Evolutionary conservation across 257 asterid genomes (phyloP), one percentile per base, ranked within the genome.

Genomic region (Paraleonurus japonicus): DNA sequence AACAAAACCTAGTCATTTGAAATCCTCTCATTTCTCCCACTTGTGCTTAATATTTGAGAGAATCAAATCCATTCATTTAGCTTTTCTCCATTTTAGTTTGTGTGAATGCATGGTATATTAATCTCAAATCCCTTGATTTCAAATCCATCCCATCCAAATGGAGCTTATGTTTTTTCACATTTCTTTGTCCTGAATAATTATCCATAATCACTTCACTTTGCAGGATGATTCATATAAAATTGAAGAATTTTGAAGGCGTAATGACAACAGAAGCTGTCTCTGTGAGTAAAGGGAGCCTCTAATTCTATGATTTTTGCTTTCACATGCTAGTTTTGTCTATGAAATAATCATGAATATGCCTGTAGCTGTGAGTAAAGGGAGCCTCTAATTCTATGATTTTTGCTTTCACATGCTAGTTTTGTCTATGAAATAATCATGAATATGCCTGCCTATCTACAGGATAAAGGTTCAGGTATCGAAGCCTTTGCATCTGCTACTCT

Each of bases 201-300:
- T 20, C 16, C n/a, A 4, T 23, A 22, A 19, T 53, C 28, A 53
- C 24, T 16, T 50, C 11, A 1, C 32, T 20, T 66, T 76, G 78
- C 86, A 87, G 94, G 83, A 84, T 88, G 85, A 71, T 88, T 75
- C 12, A n/a, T n/a, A n/a, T n/a, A 81, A 4, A 70, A 11, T 27
- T 79, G 80, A 73, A 79, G 75, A 88, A 88, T 76, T 76, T 88
- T 2, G 82, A 86, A 72, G 92, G 95, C 59, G 81, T 84, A 24
- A 78, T 86, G 75, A 76, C 87, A 30, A 77, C 80, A 16, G 71
- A 79, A 58, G 76, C 78, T 59, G 75, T 39, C 65, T 30, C 77
- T n/a, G 90, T 83, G 69, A 81, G 89, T 75, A 23, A 12, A 43
- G 2, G 45, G 48, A 13, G 48, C 48, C 13, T 41, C 16, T 7